These are phyloP conservation scores for Leccinellum rugosiceps DNA, from an alignment of 768 basidiomycete species.

Conservation along the genomic window DNA sequence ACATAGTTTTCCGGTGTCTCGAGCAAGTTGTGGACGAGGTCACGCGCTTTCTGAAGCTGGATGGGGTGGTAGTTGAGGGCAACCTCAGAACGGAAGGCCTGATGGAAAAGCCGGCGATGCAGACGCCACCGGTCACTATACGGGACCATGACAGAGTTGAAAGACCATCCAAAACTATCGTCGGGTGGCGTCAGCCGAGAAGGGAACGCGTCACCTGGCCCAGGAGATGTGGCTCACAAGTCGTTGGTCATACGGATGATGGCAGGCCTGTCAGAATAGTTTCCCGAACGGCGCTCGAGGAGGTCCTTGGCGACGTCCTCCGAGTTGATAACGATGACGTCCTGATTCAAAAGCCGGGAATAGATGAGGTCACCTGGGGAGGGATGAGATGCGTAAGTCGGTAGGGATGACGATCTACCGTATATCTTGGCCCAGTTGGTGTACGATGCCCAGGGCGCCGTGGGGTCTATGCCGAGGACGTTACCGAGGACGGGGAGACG, in stretches of 20 bases:
- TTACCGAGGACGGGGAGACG: conserved; percentile 38
- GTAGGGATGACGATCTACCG: conserved; percentile 23
- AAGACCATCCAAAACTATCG: conserved; percentile 27
- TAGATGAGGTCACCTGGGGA: conserved; percentile 36
- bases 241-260: conserved; percentile 28
- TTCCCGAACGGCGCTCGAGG: conserved; percentile 42
- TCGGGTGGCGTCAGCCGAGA: background rate
- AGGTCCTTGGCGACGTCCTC: conserved; percentile 38
- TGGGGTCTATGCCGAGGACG: conserved; percentile 24
- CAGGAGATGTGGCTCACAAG: conserved; percentile 20
- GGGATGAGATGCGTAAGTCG: background rate
- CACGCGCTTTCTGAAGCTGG: conserved; percentile 25
- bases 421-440: conserved; percentile 30
- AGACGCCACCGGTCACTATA: conserved; percentile 30
- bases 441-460: conserved; percentile 33
- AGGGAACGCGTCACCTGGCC: background rate
- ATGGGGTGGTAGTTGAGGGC: conserved; percentile 16
- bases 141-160: conserved; percentile 28
- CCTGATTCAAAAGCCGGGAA: conserved; percentile 34
- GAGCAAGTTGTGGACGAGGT: conserved; percentile 26
- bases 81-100: conserved; percentile 25
- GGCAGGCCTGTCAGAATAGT: conserved; percentile 43
- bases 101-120: conserved; percentile 28
- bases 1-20: conserved; percentile 15
- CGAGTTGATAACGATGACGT: conserved; percentile 41